phyloP scores from a whole-genome alignment of 169 alveolate genomes.

The Cryptosporidium canis region DNA sequence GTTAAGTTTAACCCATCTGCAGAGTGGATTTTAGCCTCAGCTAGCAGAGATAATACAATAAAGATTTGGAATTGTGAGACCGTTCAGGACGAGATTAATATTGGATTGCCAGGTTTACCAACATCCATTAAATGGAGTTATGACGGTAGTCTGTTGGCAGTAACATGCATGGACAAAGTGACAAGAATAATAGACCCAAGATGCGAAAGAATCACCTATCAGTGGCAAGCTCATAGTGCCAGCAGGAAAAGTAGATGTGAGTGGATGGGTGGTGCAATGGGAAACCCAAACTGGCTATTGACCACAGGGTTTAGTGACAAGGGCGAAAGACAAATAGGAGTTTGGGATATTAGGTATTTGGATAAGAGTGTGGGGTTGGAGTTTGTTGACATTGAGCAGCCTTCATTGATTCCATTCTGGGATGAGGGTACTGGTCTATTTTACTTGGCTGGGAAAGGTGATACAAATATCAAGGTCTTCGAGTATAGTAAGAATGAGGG shows the following conservation, averaged over 20 bases:
- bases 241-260: conserved; percentile 63
- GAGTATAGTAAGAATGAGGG: conserved; percentile 67
- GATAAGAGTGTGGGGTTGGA: conserved; percentile 66
- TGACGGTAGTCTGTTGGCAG: conserved; percentile 67
- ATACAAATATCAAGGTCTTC: conserved; percentile 58
- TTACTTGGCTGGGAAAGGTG: conserved; percentile 69
- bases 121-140: conserved; percentile 66
- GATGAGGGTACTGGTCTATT: conserved; percentile 70
- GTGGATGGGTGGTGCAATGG: conserved; percentile 74
- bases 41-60: conserved; percentile 88
- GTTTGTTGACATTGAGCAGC: conserved; percentile 67
- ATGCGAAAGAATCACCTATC: conserved; percentile 64
- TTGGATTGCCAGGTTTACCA: conserved; percentile 57
- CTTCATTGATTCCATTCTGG: conserved; percentile 71
- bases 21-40: conserved; percentile 83
- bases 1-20: conserved; percentile 82
- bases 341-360: conserved; percentile 65
- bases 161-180: conserved; percentile 53
- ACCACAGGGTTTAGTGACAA: conserved; percentile 69
- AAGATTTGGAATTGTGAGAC: conserved; percentile 89
- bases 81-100: conserved; percentile 59
- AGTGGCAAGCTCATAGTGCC: conserved; percentile 68
- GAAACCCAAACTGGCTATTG: conserved; percentile 57
- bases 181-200: conserved; percentile 69
- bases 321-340: conserved; percentile 68